These are phyloP conservation scores for Hemisphaericaspora subhashii DNA, from an alignment of 1,139 yeast species.

Conservation along the genomic window DNA sequence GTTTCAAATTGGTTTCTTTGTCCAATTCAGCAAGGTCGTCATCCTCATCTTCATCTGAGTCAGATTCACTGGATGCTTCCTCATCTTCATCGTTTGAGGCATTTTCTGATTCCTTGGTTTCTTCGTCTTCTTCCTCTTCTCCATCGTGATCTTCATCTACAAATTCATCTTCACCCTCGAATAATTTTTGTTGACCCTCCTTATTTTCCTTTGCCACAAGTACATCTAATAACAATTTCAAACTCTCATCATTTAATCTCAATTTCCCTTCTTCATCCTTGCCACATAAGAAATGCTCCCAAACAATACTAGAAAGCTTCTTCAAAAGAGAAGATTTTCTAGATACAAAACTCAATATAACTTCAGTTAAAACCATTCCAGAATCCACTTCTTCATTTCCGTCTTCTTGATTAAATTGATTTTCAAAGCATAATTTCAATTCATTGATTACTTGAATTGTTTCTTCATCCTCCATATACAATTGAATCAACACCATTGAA, in stretches of 20 bases:
- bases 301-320: conserved; percentile 68
- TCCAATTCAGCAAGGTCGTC: conserved; percentile 56
- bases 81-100: conserved; percentile 30
- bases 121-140: conserved; percentile 30
- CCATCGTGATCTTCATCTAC: conserved; percentile 27
- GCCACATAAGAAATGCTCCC: conserved; percentile 59
- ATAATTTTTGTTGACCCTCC: conserved; percentile 76
- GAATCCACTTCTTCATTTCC: conserved; percentile 37
- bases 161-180: conserved; percentile 56
- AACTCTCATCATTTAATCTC: conserved; percentile 45
- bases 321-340: conserved; percentile 71
- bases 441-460: conserved; percentile 77
- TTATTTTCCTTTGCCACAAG: conserved; percentile 74
- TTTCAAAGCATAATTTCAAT: conserved; percentile 54
- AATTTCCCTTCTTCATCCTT: conserved; percentile 26
- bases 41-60: conserved; percentile 18
- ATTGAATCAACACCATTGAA: conserved; percentile 75
- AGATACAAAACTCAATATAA: conserved; percentile 71
- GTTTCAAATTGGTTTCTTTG: conserved; percentile 63
- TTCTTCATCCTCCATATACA: conserved; percentile 79
- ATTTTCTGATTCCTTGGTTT: conserved; percentile 29
- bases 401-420: conserved; percentile 27
- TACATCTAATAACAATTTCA: conserved; percentile 64
- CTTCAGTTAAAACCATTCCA: conserved; percentile 71
- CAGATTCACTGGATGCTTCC: conserved; percentile 20